Evolutionary conservation across 2,329 filamentous ascomycete species (phyloP).

Genomic region (Ophiostoma pallidulum): DNA sequence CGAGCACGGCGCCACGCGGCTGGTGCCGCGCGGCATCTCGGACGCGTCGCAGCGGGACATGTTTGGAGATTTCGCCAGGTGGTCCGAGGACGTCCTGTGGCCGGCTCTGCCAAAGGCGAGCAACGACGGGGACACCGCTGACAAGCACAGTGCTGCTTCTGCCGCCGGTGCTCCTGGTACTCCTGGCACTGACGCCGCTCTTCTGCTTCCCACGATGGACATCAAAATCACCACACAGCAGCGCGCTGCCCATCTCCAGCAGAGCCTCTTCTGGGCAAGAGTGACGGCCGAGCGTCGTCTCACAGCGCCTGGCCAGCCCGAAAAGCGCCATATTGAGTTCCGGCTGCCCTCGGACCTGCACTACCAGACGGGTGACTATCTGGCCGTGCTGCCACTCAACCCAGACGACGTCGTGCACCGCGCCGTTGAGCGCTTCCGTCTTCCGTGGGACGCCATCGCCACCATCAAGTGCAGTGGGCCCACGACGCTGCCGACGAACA

Average conservation of each 20-base stretch:
- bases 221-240: constrained; percentile 38
- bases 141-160: too few relatives aligned
- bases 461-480: constrained; percentile 43
- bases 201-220: constrained; percentile 21
- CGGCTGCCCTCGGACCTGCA: constrained; percentile 54
- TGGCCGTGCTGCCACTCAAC: constrained; percentile 64
- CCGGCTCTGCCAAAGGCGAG: constrained; percentile 30
- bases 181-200: too few relatives aligned
- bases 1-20: constrained; percentile 34
- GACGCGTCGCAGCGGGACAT: constrained; percentile 53
- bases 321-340: constrained; percentile 57
- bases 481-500: constrained; percentile 43
- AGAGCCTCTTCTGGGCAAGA: constrained; percentile 50
- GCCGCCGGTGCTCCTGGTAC: too few relatives aligned
- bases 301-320: constrained; percentile 37
- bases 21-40: constrained; percentile 41
- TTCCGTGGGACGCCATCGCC: constrained; percentile 59
- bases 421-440: constrained; percentile 52
- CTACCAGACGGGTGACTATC: constrained; percentile 66
- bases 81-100: constrained; percentile 30
- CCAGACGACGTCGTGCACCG: constrained; percentile 50
- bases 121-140: constrained; percentile 20
- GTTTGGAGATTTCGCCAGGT: constrained; percentile 45
- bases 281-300: constrained; percentile 44
- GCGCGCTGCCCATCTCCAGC: constrained; percentile 42